A percentile compares a stretch with the other conserved stretches of the same genome.
These are phyloP conservation scores for Chlamydomonas asymmetrica DNA, from an alignment of 139 green algal species.

Conservation along the genomic window DNA sequence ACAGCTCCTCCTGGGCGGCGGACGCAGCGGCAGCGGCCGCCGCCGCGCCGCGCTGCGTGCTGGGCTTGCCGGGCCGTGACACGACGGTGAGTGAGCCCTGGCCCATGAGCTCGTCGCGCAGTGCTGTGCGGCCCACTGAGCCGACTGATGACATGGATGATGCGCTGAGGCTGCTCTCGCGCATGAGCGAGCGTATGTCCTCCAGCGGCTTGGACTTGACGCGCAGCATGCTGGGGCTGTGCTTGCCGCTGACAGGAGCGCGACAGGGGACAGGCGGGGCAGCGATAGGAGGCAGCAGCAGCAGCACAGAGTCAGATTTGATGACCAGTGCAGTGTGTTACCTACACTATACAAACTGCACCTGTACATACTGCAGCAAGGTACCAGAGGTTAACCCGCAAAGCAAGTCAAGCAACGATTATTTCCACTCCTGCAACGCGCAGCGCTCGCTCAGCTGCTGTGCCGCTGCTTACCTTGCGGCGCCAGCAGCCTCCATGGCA, in stretches of 20 bases:
- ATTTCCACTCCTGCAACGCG: too few species aligned
- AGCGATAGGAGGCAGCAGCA: background rate
- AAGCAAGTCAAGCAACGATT: too few species aligned
- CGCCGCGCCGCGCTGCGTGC: background rate
- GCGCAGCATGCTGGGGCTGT: background rate
- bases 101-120: slow-evolving; percentile 20
- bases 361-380: background rate
- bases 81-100: background rate
- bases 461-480: too few species aligned
- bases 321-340: background rate
- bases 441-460: too few species aligned
- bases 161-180: slow-evolving; percentile 9
- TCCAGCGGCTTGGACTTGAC: slow-evolving; percentile 15
- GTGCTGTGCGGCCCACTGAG: background rate
- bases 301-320: background rate
- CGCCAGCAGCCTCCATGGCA: too few species aligned
- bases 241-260: background rate
- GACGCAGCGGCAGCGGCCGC: background rate
- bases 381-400: too few species aligned
- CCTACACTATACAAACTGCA: background rate
- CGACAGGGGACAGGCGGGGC: background rate
- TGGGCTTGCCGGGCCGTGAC: too few species aligned
- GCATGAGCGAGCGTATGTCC: slow-evolving; percentile 22
- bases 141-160: background rate
- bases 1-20: background rate